Evolutionary conservation across 106 monocot species (phyloP).

Genomic region (Phalaenopsis aphrodite): DNA sequence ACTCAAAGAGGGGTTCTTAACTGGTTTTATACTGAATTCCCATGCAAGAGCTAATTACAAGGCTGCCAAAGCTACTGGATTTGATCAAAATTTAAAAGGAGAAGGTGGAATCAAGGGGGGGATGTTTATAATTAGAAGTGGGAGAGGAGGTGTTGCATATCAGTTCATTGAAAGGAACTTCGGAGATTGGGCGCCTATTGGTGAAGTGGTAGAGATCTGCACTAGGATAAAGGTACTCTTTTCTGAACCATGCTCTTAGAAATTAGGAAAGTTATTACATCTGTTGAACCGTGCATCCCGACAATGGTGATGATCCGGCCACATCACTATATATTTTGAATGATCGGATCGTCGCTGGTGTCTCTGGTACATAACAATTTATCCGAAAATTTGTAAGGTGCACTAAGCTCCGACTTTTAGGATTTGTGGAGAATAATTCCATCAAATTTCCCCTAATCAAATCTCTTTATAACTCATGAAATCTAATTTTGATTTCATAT

Average conservation of each 20-base stretch:
- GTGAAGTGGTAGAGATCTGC: constrained; percentile 44
- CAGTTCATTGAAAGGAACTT: constrained; percentile 49
- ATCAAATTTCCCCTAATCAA: too few relatives aligned
- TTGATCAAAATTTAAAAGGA: constrained; percentile 18
- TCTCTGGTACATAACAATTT: too few relatives aligned
- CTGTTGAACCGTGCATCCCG: too few relatives aligned
- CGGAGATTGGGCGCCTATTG: constrained; percentile 43
- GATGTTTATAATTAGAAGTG: constrained; percentile 21
- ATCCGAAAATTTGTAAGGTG: too few relatives aligned
- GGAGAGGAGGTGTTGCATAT: constrained; percentile 33
- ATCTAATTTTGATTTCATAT: too few relatives aligned
- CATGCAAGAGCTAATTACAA: constrained; percentile 24
- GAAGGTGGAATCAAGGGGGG: constrained; percentile 33
- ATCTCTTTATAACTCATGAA: too few relatives aligned
- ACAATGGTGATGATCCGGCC: too few relatives aligned
- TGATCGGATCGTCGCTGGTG: too few relatives aligned
- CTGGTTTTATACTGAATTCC: constrained; percentile 30
- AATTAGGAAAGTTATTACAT: too few relatives aligned
- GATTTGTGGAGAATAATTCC: too few relatives aligned
- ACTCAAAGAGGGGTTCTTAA: constrained; percentile 28
- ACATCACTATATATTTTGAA: too few relatives aligned
- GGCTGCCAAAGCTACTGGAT: constrained; percentile 25
- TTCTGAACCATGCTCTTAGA: not conserved
- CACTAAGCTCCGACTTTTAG: too few relatives aligned
- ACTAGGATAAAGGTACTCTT: constrained; percentile 7